Conservation (phyloP, 225 moss, liverwort and hornwort species). For the Lunularia cruciata region DNA sequence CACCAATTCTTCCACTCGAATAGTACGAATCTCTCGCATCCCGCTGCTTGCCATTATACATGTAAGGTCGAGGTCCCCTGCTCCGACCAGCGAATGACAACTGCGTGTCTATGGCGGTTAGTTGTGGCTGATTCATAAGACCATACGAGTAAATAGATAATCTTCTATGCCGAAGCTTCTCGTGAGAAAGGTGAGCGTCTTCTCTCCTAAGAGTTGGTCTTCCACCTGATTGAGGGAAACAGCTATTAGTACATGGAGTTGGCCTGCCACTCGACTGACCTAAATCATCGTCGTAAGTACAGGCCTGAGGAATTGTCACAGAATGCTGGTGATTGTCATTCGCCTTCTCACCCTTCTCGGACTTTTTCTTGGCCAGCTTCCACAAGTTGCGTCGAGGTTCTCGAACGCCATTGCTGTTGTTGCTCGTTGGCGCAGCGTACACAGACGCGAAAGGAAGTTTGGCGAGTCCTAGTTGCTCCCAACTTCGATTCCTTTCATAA, state of each 20-base stretch:
- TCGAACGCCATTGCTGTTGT: neutral
- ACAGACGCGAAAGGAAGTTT: conserved; percentile 11
- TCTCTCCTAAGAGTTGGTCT: conserved; percentile 12
- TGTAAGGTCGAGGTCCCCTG: neutral
- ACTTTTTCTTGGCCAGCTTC: conserved; percentile 20
- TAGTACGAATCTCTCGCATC: neutral
- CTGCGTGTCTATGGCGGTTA: conserved; percentile 7
- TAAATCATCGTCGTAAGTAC: neutral
- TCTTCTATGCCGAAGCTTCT: conserved; percentile 23
- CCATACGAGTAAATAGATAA: conserved; percentile 22
- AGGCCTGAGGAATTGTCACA: neutral
- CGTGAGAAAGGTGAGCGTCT: conserved; percentile 16
- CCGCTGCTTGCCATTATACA: neutral
- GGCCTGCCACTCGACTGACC: conserved; percentile 25
- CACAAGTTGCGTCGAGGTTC: conserved; percentile 10
- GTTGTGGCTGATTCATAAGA: conserved; percentile 23
- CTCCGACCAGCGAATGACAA: neutral
- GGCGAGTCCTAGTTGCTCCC: conserved; percentile 16
- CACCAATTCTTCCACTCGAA: conserved; percentile 1
- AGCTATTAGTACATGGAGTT: conserved; percentile 15
- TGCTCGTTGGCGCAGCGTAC: neutral
- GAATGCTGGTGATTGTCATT: neutral
- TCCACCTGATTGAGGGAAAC: conserved; percentile 18
- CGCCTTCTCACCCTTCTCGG: conserved; percentile 4
- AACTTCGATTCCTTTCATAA: conserved; percentile 15